phyloP scores from a whole-genome alignment of 768 basidiomycete species.

The Fomitopsis serialis region DNA sequence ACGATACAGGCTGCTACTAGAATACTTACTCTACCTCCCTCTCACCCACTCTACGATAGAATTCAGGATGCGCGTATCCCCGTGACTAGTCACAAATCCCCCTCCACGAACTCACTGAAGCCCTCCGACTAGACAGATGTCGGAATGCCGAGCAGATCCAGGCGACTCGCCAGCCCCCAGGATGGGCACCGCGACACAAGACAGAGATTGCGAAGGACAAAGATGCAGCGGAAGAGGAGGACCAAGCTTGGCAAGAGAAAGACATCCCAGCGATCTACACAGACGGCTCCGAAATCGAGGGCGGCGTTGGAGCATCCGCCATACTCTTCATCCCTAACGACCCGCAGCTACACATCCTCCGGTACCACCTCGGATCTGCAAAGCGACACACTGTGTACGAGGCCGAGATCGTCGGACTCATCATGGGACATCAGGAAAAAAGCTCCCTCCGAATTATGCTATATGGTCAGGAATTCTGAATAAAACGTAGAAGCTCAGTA shows the following conservation, averaged over 20 bases:
- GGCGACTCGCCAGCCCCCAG: constrained; percentile 5
- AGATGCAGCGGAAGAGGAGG: constrained; percentile 3
- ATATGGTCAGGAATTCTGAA: no score
- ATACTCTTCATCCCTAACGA: constrained; percentile 13
- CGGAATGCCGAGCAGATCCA: constrained; percentile 18
- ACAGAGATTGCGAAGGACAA: background rate
- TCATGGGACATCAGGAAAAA: no score
- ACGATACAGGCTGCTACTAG: constrained; percentile 9
- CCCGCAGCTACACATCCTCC: background rate
- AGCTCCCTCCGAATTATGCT: no score
- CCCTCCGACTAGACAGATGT: constrained; percentile 7
- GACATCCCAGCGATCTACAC: constrained; percentile 15
- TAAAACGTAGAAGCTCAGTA: no score
- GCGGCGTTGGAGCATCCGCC: constrained; percentile 25
- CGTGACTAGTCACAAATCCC: constrained; percentile 13
- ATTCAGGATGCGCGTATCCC: constrained; percentile 1
- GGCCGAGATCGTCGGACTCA: constrained; percentile 24
- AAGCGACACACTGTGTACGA: constrained; percentile 25
- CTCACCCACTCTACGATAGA: constrained; percentile 13
- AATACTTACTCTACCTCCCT: constrained; percentile 13
- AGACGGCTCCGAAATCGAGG: constrained; percentile 24
- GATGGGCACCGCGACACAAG: background rate
- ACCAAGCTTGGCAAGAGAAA: background rate
- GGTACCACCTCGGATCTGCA: constrained; percentile 16
- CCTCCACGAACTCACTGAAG: constrained; percentile 19